Evolutionary conservation across 192 early-diverging fungal genomes (phyloP), one percentile per base, ranked within the genome.

Genomic region (Gonapodya prolifera): DNA sequence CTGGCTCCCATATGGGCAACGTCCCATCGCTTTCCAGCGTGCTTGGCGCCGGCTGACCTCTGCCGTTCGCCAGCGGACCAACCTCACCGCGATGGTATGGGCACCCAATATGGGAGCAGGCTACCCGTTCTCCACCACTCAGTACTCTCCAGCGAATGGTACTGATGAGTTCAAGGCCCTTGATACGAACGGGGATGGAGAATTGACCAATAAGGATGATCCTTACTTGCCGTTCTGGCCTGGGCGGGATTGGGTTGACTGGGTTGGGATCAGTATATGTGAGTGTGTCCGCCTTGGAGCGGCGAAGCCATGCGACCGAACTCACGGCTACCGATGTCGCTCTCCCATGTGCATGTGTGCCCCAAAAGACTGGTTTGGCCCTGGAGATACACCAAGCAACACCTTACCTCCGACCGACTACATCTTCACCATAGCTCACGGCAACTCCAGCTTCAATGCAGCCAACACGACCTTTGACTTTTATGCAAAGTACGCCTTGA

Each of bases 161-260:
- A 73, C 8, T 29, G 76, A 69, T 36, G 76, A 77, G 35, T 77
- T 81, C 45, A 32, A 78, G 0, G 78, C 81, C 18, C 35, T 84
- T 35, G 84, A 87, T 69, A 87, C 86, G n/a, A 86, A 87, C 80
- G 76, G 80, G 16, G 80, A 87, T 76, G 83, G 85, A 0, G n/a
- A 2, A n/a, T 8, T 87, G 28, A 71, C 78, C 75, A 34, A 13
- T 1, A n/a, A 30, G 16, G 86, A 87, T 70, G 86, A 87, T 75
- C 81, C 82, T 1, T 87, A 83, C 80, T 31, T 79, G 2, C 86
- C 86, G 1, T 87, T 80, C 79, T 87, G 81, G 76, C 86, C 86
- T 33, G 86, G 86, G 34, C 77, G 80, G 76, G 78, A 83, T 16
- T 79, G 23, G 69, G 61, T 81, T 13, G 80, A 81, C 80, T 84